A percentile compares a stretch with the other conserved stretches of the same genome.
Evolutionary conservation across 2,329 filamentous ascomycete species (phyloP).

Genomic region (Scedosporium minutisporum): DNA sequence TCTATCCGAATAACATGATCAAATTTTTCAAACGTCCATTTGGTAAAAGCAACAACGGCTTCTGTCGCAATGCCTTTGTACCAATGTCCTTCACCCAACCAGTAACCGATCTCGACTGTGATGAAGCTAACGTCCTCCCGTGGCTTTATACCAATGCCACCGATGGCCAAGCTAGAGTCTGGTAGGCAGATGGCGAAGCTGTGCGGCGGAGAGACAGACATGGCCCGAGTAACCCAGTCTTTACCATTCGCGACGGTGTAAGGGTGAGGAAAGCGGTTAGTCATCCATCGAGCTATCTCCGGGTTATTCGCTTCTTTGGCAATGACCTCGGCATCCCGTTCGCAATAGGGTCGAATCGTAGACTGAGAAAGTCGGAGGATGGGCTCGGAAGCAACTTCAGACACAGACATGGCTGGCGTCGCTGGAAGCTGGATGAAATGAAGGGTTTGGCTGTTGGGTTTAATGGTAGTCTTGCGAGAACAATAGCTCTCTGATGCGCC

Average conservation of each 20-base stretch:
- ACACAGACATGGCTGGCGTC: background rate
- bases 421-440: no score
- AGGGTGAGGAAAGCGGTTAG: constrained; percentile 20
- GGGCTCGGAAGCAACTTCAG: background rate
- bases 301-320: constrained; percentile 27
- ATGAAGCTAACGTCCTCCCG: constrained; percentile 28
- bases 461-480: no score
- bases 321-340: constrained; percentile 25
- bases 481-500: no score
- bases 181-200: constrained; percentile 25
- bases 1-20: constrained; percentile 32
- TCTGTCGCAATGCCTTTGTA: constrained; percentile 35
- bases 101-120: constrained; percentile 41
- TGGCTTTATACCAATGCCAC: constrained; percentile 29
- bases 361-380: background rate
- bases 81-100: constrained; percentile 31
- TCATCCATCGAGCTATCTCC: constrained; percentile 27
- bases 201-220: constrained; percentile 11
- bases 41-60: constrained; percentile 25
- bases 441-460: no score
- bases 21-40: constrained; percentile 34
- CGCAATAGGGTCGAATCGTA: background rate
- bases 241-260: constrained; percentile 19
- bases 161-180: constrained; percentile 24
- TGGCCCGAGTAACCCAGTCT: constrained; percentile 16